Evolutionary conservation across 2,329 filamentous ascomycete genomes (phyloP), one percentile per base, ranked within the genome.

Genomic region (Fusarium nodosum): DNA sequence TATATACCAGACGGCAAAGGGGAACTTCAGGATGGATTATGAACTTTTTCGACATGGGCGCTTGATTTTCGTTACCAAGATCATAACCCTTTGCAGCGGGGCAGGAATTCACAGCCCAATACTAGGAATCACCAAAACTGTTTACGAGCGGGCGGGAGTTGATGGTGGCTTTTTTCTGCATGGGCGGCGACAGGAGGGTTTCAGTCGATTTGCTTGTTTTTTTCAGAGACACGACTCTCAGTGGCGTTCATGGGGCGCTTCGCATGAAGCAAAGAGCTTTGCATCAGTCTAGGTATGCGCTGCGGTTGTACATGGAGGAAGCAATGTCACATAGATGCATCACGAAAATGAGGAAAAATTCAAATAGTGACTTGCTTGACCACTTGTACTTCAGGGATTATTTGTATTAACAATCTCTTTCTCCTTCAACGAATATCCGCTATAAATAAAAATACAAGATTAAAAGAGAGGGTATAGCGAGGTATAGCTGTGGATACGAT

Each of bases 121-220:
- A 57, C 38, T 60, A 65, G 58, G 59, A 45, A 45, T 41, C 36
- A 45, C 31, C 20, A 38, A 64, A 31, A 31, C 33, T 54, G 52
- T 52, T 55, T 58, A 54, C 54, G 46, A 70, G 54, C 46, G 54
- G 56, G 52, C 33, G 28, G 67, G 67, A 68, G 67, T 69, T 60
- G 34, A 54, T 67, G 63, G 54, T 28, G 67, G 54, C 45, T 66
- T 65, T 68, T 42, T 67, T 68, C 50, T 70, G 66, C 62, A 68
- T 70, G 54, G 66, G 58, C 22, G 51, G 67, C 67, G 67, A 69
- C 60, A 34, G 46, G 33, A 47, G 46, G 45, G 47, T 56, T 51
- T 28, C n/a, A 52, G 31, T 68, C 63, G 48, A 33, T 48, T 70
- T 48, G 50, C 13, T 42, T 57, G 38, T 69, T 47, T 36, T 47